Evolutionary conservation across 306 rosid species (phyloP), one percentile per base, ranked within the genome.

Genomic region (Castanea crenata): DNA sequence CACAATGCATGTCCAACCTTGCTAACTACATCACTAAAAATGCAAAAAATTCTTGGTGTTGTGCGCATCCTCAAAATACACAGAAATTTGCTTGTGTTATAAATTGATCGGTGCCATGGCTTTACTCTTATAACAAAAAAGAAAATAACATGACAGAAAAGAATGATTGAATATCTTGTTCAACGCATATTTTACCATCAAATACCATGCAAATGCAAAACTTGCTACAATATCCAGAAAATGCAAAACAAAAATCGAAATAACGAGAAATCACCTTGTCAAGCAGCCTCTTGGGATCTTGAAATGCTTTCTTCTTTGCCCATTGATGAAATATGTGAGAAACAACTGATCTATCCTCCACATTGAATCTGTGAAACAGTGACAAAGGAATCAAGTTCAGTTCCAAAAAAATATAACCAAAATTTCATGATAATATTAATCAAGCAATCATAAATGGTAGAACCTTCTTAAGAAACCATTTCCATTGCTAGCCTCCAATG

Each of bases 261-360:
- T 21, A 14, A 69, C n/a, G 20, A 52, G 32, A 46, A 34, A 55
- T 74, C 75, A 94, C 99, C 99, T 94, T 94, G 86, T 90, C 91
- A 85, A 94, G 91, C 84, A 94, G 82, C 89, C 97, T 91, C 87
- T 89, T 91, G 35, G 95, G 97, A 82, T 92, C 91, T 84, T 94
- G 95, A 90, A 94, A 94, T 79, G 97, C 99, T 89, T 87, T 89
- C 86, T 90, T 94, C 83, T 90, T 94, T 65, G 99, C 95, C 97
- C 99, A 94, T 75, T 92, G 91, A 84, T 91, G 94, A 80, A 94
- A 94, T 83, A 94, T 61, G 56, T 92, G 95, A 57, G 99, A 92
- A 76, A 94, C 82, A 76, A 86, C 76, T 76, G 95, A 87, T 86
- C 97, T 91, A 29, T 91, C 90, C 55, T 94, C 95, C 23, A 91